These are phyloP conservation scores for Debaryomyces robertsiae DNA, from an alignment of 1,139 yeast genomes.

Conservation along the genomic window DNA sequence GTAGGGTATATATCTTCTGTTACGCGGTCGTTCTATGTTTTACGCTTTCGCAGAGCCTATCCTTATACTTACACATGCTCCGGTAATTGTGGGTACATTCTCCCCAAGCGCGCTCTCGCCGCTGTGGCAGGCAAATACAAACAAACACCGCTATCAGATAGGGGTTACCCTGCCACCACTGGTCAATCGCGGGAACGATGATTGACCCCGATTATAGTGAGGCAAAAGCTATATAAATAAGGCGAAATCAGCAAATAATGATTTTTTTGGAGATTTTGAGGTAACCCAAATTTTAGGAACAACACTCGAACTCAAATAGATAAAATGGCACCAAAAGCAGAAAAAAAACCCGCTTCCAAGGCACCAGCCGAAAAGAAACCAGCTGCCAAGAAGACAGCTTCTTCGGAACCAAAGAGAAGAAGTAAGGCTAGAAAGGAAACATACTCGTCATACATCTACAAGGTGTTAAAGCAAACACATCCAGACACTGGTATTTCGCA, in stretches of 20 bases:
- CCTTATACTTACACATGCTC: not conserved
- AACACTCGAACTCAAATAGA: conserved; percentile 14
- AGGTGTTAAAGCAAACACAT: conserved; percentile 97
- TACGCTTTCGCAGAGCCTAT: conserved; percentile 8
- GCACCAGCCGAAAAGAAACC: conserved; percentile 98
- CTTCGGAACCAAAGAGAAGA: conserved; percentile 89
- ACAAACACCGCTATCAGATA: conserved; percentile 3
- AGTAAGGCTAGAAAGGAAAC: conserved; percentile 98
- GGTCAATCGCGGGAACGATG: conserved; percentile 1
- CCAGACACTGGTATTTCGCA: conserved; percentile 99
- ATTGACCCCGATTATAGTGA: conserved; percentile 5
- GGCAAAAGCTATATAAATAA: conserved; percentile 19
- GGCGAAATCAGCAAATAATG: conserved; percentile 10
- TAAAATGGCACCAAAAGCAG: conserved; percentile 95
- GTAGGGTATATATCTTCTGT: not conserved
- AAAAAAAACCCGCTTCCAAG: conserved; percentile 98
- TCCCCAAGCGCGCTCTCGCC: conserved; percentile 7
- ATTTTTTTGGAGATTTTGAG: conserved; percentile 2
- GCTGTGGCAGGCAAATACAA: conserved; percentile 5
- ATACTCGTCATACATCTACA: conserved; percentile 97
- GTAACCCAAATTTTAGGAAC: conserved; percentile 1
- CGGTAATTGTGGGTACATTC: conserved; percentile 2
- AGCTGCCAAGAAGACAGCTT: conserved; percentile 91
- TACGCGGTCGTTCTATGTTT: conserved; percentile 5
- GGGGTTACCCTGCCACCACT: conserved; percentile 9